Base-by-base conservation (phyloP, 257 asterid species). In the Jasminum sambac region DNA sequence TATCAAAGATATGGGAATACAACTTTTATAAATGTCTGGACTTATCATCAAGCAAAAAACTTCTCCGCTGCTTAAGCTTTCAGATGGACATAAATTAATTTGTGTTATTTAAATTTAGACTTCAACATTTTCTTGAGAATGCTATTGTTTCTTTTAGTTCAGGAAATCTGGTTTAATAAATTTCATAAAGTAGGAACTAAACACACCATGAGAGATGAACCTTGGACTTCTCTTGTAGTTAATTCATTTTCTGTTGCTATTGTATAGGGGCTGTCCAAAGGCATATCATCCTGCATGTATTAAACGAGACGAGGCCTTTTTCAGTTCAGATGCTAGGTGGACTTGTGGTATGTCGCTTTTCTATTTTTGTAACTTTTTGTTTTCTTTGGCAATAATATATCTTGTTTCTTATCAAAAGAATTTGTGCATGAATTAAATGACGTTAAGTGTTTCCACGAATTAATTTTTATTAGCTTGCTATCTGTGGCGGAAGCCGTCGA, bases 251-350 rank as follows among this genome's bases (percentile, higher is more conserved):
- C 9, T 72, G 55, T 75, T 75, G 59, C 64, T 63, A 64, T 69
- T 83, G 77, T 48, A 61, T 68, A 95, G 99, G 97, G 98, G 96
- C 8, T 95, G 99, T 70, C 98, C 99, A 0, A 95, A 95, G 86
- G 99, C 98, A 9, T 95, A 95, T 69, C 99, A 95, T 74, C 90
- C 97, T 12, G 87, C 95, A 9, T 95, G 99, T 74, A 86, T 95
- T 63, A 95, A 95, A 87, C 85, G 99, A 40, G 97, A 91, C 13
- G 97, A 91, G 78, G 85, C 87, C 3, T 95, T 89, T 82, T 95
- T 95, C 26, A 82, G 81, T 50, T 85, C 97, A 34, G 89, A 84
- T 76, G 84, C 97, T 0, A 91, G 83, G 75, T 95, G 99, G 99
- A 83, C 83, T 60, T 95, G 98, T 46, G 99, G 91, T 86, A 79